A percentile compares a stretch with the other conserved stretches of the same genome.
These are phyloP conservation scores for Ogataea naganishii DNA, from an alignment of 805 yeast species.

Conservation along the genomic window DNA sequence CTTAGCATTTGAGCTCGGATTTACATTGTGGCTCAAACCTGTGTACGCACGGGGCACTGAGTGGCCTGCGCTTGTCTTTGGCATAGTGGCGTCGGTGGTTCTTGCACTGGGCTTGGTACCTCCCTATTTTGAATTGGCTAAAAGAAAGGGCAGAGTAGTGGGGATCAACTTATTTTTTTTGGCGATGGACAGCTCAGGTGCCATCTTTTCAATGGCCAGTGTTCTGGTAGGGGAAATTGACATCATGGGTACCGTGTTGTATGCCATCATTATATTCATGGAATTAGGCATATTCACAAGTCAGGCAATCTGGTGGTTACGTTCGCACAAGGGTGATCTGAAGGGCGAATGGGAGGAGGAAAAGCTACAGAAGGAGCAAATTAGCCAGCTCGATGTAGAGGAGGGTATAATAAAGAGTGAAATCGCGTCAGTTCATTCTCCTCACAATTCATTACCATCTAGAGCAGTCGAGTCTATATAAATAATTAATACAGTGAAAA, in stretches of 20 bases:
- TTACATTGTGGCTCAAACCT: constrained; percentile 61
- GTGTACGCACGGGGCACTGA: constrained; percentile 30
- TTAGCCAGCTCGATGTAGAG: constrained; percentile 2
- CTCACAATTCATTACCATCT: constrained; percentile 1
- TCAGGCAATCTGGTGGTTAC: constrained; percentile 62
- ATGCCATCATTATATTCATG: constrained; percentile 62
- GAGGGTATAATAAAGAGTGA: constrained; percentile 1
- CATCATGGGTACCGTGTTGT: constrained; percentile 68
- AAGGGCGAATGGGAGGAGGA: constrained; percentile 5
- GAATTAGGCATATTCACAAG: constrained; percentile 72
- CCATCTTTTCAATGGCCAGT: constrained; percentile 60
- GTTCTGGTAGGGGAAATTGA: constrained; percentile 57
- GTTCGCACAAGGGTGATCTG: constrained; percentile 15
- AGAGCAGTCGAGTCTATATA: background rate
- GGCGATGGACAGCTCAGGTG: constrained; percentile 71
- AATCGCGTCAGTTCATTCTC: background rate
- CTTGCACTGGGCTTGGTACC: constrained; percentile 77
- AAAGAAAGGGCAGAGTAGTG: constrained; percentile 74
- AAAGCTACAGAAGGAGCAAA: background rate
- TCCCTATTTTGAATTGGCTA: constrained; percentile 77
- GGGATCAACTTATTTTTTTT: constrained; percentile 84
- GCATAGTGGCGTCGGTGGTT: constrained; percentile 68
- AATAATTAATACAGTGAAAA: constrained; percentile 2
- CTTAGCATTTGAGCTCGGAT: constrained; percentile 60
- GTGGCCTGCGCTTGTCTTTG: constrained; percentile 80